These are phyloP conservation scores for Tuber indicum DNA, from an alignment of 495 filamentous ascomycete genomes.

Conservation along the genomic window DNA sequence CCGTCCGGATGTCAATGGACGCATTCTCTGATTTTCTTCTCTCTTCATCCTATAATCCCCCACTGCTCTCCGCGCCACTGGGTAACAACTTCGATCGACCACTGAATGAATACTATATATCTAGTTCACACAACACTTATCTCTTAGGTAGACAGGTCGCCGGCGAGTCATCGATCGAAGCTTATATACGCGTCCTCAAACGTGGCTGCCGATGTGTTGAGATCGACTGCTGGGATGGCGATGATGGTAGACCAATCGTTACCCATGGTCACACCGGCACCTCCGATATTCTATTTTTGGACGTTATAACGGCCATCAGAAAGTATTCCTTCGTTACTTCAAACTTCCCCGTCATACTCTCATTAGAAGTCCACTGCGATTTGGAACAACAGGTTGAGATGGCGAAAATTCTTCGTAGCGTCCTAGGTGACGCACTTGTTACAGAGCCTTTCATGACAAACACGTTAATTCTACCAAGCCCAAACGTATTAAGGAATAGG, in stretches of 20 bases:
- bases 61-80: slow-evolving; percentile 31
- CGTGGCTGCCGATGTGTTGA: slow-evolving; percentile 90
- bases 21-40: slow-evolving; percentile 70
- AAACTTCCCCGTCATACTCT: slow-evolving; percentile 81
- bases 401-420: slow-evolving; percentile 81
- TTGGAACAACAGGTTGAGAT: slow-evolving; percentile 74
- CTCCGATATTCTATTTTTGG: slow-evolving; percentile 72
- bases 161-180: slow-evolving; percentile 83
- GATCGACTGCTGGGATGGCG: slow-evolving; percentile 96
- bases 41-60: slow-evolving; percentile 48
- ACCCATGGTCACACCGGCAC: slow-evolving; percentile 87
- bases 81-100: slow-evolving; percentile 60
- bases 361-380: slow-evolving; percentile 90
- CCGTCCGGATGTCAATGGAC: slow-evolving; percentile 59
- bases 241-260: slow-evolving; percentile 76
- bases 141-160: slow-evolving; percentile 83
- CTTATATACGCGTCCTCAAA: slow-evolving; percentile 83
- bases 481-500: slow-evolving; percentile 70
- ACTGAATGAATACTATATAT: slow-evolving; percentile 96
- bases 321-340: slow-evolving; percentile 83
- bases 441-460: slow-evolving; percentile 64
- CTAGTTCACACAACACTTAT: slow-evolving; percentile 97
- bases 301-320: slow-evolving; percentile 85
- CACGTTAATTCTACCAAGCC: slow-evolving; percentile 64
- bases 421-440: slow-evolving; percentile 71